phyloP scores from a whole-genome alignment of 768 basidiomycete species.

The Kwoniella botswanensis region DNA sequence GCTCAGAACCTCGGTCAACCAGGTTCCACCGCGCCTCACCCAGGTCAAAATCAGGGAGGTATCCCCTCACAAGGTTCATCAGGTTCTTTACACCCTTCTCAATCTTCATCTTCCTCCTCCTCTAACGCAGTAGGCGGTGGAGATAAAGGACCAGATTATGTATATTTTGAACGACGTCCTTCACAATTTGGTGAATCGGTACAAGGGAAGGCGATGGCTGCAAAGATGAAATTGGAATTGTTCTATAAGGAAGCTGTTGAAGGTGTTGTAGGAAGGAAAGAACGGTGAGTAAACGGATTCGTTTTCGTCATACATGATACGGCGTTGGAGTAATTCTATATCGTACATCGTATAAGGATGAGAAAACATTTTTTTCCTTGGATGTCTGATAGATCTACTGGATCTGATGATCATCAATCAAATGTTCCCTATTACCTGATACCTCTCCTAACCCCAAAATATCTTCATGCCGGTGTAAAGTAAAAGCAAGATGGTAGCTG shows the following conservation, averaged over 20 bases:
- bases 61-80: conserved; percentile 10
- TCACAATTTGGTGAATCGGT: conserved; percentile 79
- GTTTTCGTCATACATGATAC: too few species aligned
- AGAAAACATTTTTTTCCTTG: conserved; percentile 15
- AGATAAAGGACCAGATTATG: conserved; percentile 70
- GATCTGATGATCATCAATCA: conserved; percentile 1
- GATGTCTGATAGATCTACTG: conserved; percentile 2
- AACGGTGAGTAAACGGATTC: conserved; percentile 65
- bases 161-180: conserved; percentile 86
- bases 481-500: background rate
- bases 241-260: conserved; percentile 97
- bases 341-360: background rate
- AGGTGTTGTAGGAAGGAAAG: conserved; percentile 89
- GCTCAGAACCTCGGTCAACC: conserved; percentile 38
- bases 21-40: conserved; percentile 18
- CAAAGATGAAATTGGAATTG: conserved; percentile 93
- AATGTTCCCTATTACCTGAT: conserved; percentile 20
- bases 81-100: conserved; percentile 12
- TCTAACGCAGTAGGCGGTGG: conserved; percentile 6
- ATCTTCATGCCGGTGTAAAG: background rate
- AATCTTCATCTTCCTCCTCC: background rate
- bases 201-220: conserved; percentile 80
- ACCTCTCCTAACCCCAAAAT: background rate
- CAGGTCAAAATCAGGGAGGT: too few species aligned
- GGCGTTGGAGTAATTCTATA: too few species aligned